Percentiles rank a stretch among this genome's conserved stretches.
These are phyloP conservation scores for Fusarium poae DNA, from an alignment of 2,329 filamentous ascomycete species.

Conservation along the genomic window DNA sequence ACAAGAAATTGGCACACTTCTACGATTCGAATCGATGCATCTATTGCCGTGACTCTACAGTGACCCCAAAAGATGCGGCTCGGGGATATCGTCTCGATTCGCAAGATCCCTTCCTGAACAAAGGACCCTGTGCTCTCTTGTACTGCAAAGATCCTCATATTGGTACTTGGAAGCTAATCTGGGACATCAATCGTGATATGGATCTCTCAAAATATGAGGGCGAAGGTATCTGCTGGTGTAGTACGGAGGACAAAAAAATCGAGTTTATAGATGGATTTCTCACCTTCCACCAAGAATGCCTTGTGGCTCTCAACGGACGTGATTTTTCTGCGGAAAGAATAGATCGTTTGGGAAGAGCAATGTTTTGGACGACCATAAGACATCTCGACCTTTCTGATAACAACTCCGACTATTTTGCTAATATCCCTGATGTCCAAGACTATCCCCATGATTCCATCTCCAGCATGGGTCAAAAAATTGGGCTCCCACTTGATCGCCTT, in stretches of 20 bases:
- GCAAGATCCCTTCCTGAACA: too few species aligned
- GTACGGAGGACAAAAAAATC: rapidly evolving
- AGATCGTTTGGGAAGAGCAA: neutral
- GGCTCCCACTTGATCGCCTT: neutral
- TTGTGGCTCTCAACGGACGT: neutral
- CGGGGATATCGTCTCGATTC: too few species aligned
- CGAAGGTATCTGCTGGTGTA: neutral
- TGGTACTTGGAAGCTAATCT: neutral
- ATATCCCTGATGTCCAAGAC: neutral
- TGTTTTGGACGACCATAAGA: neutral
- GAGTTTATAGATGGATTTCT: neutral
- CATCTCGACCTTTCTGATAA: neutral
- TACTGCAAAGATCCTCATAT: neutral
- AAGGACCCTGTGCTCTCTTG: neutral
- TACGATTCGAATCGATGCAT: neutral
- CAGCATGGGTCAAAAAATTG: neutral
- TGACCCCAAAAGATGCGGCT: too few species aligned
- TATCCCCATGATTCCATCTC: neutral
- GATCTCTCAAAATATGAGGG: neutral
- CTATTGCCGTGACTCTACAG: neutral
- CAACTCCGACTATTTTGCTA: rapidly evolving
- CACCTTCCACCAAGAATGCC: neutral
- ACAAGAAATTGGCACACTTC: neutral
- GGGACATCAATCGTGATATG: neutral
- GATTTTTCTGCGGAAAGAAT: neutral